A percentile compares a stretch with the other conserved stretches of the same genome.
Conservation (phyloP, 805 yeast species). For the Ogataea dorogensis region DNA sequence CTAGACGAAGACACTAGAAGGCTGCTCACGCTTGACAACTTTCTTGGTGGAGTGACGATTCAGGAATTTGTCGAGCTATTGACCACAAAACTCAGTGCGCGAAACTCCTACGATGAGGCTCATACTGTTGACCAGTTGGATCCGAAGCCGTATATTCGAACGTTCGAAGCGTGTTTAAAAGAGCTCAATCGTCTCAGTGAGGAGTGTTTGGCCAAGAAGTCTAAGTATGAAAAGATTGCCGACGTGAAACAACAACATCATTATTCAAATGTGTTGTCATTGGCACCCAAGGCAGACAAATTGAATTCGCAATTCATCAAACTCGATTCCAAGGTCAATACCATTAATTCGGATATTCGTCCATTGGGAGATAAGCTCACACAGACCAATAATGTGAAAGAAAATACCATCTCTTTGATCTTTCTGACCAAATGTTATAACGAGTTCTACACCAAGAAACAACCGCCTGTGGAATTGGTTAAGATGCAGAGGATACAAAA, state of each 20-base stretch:
- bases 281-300: slow-evolving; percentile 42
- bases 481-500: slow-evolving; percentile 45
- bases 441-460: slow-evolving; percentile 62
- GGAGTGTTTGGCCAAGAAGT: slow-evolving; percentile 52
- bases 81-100: slow-evolving; percentile 51
- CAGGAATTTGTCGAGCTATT: slow-evolving; percentile 79
- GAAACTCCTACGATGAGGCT: slow-evolving; percentile 43
- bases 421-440: slow-evolving; percentile 75
- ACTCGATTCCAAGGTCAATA: slow-evolving; percentile 52
- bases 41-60: slow-evolving; percentile 66
- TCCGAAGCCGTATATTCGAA: slow-evolving; percentile 92
- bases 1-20: slow-evolving; percentile 61
- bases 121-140: slow-evolving; percentile 61
- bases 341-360: slow-evolving; percentile 56
- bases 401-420: slow-evolving; percentile 68
- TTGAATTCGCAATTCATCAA: slow-evolving; percentile 47
- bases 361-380: slow-evolving; percentile 71
- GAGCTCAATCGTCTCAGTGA: slow-evolving; percentile 63
- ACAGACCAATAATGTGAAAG: slow-evolving; percentile 67
- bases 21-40: slow-evolving; percentile 58
- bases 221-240: slow-evolving; percentile 54
- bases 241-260: slow-evolving; percentile 63
- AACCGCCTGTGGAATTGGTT: slow-evolving; percentile 54
- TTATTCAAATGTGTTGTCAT: slow-evolving; percentile 58
- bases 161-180: slow-evolving; percentile 81